Percentiles rank a stretch among this genome's conserved stretches.
Evolutionary conservation across 2,329 filamentous ascomycete species (phyloP).

Genomic region (Alternaria ventricosa): DNA sequence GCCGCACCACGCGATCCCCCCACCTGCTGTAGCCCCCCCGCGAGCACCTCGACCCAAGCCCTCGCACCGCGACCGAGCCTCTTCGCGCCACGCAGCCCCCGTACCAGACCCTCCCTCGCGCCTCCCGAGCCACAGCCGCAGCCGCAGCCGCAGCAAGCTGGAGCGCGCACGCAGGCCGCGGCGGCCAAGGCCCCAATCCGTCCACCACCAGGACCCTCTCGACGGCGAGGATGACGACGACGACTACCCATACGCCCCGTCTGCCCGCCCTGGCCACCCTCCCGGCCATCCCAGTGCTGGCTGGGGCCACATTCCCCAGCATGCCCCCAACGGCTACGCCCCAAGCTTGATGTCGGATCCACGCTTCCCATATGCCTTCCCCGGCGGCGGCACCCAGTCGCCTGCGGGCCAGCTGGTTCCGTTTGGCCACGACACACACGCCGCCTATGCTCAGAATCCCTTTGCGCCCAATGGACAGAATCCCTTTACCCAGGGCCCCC

Average conservation of each 20-base stretch:
- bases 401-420: constrained; percentile 41
- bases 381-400: constrained; percentile 27
- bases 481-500: constrained; percentile 33
- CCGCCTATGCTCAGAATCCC: constrained; percentile 41
- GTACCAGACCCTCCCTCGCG: constrained; percentile 42
- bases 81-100: constrained; percentile 45
- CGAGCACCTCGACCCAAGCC: constrained; percentile 48
- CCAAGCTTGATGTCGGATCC: constrained; percentile 49
- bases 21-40: constrained; percentile 40
- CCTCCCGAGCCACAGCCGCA: constrained; percentile 42
- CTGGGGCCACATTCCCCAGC: constrained; percentile 47
- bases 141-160: constrained; percentile 42
- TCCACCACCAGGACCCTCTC: constrained; percentile 51
- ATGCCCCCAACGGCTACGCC: constrained; percentile 45
- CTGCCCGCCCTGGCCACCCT: constrained; percentile 35
- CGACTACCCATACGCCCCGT: constrained; percentile 51
- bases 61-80: constrained; percentile 45
- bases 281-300: constrained; percentile 45
- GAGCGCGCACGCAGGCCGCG: constrained; percentile 38
- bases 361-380: constrained; percentile 35
- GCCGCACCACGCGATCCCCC: constrained; percentile 33
- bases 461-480: constrained; percentile 36
- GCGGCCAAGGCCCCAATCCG: constrained; percentile 43
- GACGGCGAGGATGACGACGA: constrained; percentile 56
- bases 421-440: constrained; percentile 47